These are phyloP conservation scores for Barnettozyma hawaiiensis DNA, from an alignment of 1,139 yeast genomes.

Conservation along the genomic window DNA sequence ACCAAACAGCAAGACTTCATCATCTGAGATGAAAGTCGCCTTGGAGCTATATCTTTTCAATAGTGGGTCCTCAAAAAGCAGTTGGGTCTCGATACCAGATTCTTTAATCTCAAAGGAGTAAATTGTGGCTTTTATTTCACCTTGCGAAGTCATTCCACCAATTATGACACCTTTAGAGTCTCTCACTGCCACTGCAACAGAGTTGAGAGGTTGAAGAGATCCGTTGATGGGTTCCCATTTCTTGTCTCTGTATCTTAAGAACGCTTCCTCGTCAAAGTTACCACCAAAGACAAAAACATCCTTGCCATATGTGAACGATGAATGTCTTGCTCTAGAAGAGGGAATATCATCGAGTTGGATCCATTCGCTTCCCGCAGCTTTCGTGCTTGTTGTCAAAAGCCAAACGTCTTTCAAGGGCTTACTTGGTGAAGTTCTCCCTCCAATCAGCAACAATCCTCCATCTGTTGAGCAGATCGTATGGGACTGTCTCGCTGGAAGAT, in stretches of 20 bases:
- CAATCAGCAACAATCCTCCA: constrained; percentile 40
- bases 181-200: constrained; percentile 37
- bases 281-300: constrained; percentile 55
- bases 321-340: constrained; percentile 49
- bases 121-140: constrained; percentile 30
- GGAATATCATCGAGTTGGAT: constrained; percentile 40
- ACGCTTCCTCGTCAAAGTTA: constrained; percentile 23
- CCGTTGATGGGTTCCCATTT: constrained; percentile 19
- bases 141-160: constrained; percentile 48
- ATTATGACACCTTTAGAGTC: constrained; percentile 38
- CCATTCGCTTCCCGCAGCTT: constrained; percentile 31
- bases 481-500: constrained; percentile 46
- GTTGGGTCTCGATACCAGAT: constrained; percentile 12
- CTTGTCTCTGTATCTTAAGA: constrained; percentile 27
- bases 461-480: constrained; percentile 42
- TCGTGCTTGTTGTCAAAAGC: constrained; percentile 23
- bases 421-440: constrained; percentile 67
- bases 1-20: constrained; percentile 46
- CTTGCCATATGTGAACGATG: constrained; percentile 34
- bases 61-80: constrained; percentile 20
- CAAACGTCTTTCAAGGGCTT: constrained; percentile 39
- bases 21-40: constrained; percentile 25
- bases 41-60: constrained; percentile 47
- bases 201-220: constrained; percentile 23
- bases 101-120: constrained; percentile 31